These are phyloP conservation scores for Nasturtium officinale DNA, from an alignment of 345 rosid species.

Conservation along the genomic window DNA sequence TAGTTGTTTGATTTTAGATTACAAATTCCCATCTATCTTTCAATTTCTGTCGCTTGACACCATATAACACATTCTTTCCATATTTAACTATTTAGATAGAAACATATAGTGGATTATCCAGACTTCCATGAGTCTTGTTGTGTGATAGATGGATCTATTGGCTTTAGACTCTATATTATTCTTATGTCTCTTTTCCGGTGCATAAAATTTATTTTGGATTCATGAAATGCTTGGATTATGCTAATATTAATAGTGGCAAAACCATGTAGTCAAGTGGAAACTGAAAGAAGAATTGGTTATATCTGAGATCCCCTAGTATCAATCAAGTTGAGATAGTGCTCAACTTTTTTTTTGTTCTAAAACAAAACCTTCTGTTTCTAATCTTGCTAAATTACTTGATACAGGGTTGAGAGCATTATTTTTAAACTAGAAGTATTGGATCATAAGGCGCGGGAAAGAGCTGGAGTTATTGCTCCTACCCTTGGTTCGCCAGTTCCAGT, in stretches of 20 bases:
- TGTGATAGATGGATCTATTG: constrained; percentile 8
- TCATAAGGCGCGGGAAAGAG: constrained; percentile 93
- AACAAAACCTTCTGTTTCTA: background rate
- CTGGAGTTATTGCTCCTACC: constrained; percentile 78
- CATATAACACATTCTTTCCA: background rate
- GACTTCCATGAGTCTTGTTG: background rate
- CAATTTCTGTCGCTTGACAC: background rate
- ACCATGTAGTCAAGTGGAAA: constrained; percentile 17
- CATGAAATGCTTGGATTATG: background rate
- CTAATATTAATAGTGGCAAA: background rate
- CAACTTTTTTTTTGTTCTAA: background rate
- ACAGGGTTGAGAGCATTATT: constrained; percentile 76
- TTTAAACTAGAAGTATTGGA: constrained; percentile 93
- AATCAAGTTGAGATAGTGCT: constrained; percentile 28
- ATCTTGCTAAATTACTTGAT: constrained; percentile 8
- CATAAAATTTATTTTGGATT: background rate
- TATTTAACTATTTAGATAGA: background rate
- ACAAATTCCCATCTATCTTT: background rate
- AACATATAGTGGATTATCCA: background rate
- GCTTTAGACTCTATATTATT: constrained; percentile 1
- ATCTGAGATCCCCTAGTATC: background rate
- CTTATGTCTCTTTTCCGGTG: background rate
- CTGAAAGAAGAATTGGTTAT: background rate
- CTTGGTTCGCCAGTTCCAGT: constrained; percentile 80
- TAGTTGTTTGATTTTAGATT: background rate